These are phyloP conservation scores for Quercus phellos DNA, from an alignment of 331 rosid genomes.

Conservation along the genomic window DNA sequence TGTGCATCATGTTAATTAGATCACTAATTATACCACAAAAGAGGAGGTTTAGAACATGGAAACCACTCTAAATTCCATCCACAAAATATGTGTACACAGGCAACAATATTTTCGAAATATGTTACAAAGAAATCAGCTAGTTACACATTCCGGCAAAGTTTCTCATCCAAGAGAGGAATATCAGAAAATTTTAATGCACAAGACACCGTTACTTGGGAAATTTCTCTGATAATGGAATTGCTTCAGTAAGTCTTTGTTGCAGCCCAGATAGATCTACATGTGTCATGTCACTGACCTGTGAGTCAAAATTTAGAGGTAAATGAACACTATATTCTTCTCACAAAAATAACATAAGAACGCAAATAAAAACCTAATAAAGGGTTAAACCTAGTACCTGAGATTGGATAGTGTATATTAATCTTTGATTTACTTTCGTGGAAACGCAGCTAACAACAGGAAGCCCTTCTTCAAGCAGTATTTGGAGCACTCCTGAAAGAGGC, in stretches of 20 bases:
- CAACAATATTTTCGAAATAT: neutral
- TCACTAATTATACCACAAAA: neutral
- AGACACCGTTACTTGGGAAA: neutral
- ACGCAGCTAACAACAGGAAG: conserved; percentile 29
- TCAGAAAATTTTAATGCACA: neutral
- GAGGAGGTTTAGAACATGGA: neutral
- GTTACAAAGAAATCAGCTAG: neutral
- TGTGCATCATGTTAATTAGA: neutral
- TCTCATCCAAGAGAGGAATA: neutral
- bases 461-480: conserved; percentile 34
- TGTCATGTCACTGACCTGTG: conserved; percentile 34
- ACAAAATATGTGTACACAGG: no score
- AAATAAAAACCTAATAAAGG: neutral
- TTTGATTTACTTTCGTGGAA: conserved; percentile 30
- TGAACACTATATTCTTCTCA: neutral
- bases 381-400: conserved; percentile 34
- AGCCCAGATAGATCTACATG: conserved; percentile 29
- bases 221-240: conserved; percentile 20
- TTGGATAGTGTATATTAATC: conserved; percentile 36
- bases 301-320: neutral
- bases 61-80: neutral
- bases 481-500: conserved; percentile 41
- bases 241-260: conserved; percentile 36
- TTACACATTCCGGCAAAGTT: neutral
- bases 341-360: neutral